These are phyloP conservation scores for Hypericum androsaemum DNA, from an alignment of 345 rosid genomes.

Conservation along the genomic window DNA sequence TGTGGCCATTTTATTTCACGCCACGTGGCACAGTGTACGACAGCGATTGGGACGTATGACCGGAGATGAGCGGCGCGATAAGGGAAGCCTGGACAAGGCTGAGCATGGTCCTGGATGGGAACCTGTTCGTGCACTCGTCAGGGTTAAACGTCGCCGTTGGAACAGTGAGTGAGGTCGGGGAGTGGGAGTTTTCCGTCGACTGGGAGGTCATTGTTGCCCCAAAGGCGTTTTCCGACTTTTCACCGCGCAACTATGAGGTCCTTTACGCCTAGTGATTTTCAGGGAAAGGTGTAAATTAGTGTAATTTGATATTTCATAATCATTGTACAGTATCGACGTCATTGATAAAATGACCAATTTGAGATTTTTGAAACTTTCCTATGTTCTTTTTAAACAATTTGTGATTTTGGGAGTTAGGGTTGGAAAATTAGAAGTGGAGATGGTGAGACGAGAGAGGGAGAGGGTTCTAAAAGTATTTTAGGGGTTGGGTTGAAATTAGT, in stretches of 20 bases:
- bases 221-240: slow-evolving; percentile 23
- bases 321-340: too few species aligned
- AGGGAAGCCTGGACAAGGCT: slow-evolving; percentile 69
- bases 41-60: slow-evolving; percentile 39
- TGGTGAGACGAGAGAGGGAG: too few species aligned
- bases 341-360: too few species aligned
- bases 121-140: slow-evolving; percentile 42
- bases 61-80: slow-evolving; percentile 48
- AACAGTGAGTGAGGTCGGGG: slow-evolving; percentile 15
- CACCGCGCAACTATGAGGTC: slow-evolving; percentile 51
- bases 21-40: slow-evolving; percentile 56
- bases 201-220: slow-evolving; percentile 45
- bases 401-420: too few species aligned
- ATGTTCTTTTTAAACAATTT: too few species aligned
- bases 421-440: too few species aligned
- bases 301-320: too few species aligned
- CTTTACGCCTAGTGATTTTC: slow-evolving; percentile 30
- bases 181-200: slow-evolving; percentile 22
- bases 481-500: too few species aligned
- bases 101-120: slow-evolving; percentile 31
- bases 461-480: too few species aligned
- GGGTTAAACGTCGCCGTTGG: slow-evolving; percentile 55
- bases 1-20: slow-evolving; percentile 61
- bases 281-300: too few species aligned
- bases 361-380: too few species aligned